phyloP scores from a whole-genome alignment of 371 early-diverging fungal genomes.

The Rhizopus sp. region DNA sequence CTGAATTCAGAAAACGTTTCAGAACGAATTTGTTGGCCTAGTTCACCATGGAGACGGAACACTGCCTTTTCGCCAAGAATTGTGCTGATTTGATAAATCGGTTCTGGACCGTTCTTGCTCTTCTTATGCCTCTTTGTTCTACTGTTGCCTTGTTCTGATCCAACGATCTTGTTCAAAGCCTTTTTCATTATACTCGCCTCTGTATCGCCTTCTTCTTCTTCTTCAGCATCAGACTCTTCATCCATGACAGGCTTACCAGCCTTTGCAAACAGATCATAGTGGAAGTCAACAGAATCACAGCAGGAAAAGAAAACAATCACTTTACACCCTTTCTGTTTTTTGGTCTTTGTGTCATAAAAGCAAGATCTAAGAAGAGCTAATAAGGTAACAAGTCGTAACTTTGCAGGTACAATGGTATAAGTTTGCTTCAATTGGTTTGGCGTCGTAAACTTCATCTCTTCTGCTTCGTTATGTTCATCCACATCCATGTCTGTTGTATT shows the following conservation, averaged over 20 bases:
- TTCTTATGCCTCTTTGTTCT: constrained; percentile 27
- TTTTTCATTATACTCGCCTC: constrained; percentile 31
- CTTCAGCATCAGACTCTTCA: constrained; percentile 47
- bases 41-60: constrained; percentile 88
- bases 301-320: constrained; percentile 89
- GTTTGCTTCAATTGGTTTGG: constrained; percentile 86
- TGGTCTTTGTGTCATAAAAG: constrained; percentile 48
- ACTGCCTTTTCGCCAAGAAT: constrained; percentile 63
- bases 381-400: constrained; percentile 88
- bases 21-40: constrained; percentile 78
- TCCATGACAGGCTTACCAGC: constrained; percentile 48
- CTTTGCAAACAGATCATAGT: constrained; percentile 72
- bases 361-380: constrained; percentile 67
- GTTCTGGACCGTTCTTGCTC: constrained; percentile 24
- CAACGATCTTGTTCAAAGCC: constrained; percentile 21
- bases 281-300: constrained; percentile 93
- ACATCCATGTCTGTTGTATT: constrained; percentile 14
- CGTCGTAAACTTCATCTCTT: constrained; percentile 56
- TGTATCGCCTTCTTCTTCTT: constrained; percentile 36
- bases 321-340: constrained; percentile 51
- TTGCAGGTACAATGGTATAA: constrained; percentile 84
- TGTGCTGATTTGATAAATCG: constrained; percentile 43
- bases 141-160: constrained; percentile 15
- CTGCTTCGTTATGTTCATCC: constrained; percentile 22
- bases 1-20: constrained; percentile 76